These are phyloP conservation scores for Colletotrichum cordylinicola DNA, from an alignment of 2,329 filamentous ascomycete genomes.

Conservation along the genomic window DNA sequence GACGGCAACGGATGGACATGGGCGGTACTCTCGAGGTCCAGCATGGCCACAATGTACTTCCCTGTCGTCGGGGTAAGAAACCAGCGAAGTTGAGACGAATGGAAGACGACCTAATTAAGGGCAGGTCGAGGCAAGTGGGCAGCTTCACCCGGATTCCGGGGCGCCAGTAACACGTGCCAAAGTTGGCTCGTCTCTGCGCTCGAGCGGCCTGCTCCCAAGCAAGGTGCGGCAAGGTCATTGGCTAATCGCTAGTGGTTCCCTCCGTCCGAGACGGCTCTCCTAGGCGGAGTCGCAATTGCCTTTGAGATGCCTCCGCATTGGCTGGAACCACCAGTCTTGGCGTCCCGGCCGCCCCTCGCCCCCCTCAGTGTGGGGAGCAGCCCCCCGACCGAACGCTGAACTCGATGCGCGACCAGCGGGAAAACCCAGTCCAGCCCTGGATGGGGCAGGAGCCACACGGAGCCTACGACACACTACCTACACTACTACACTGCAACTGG, in stretches of 20 bases:
- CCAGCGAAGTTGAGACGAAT: background rate
- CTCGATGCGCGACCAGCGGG: slow-evolving; percentile 1
- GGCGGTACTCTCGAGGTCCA: background rate
- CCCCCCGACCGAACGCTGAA: slow-evolving; percentile 11
- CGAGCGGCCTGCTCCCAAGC: background rate
- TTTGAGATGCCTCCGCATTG: slow-evolving; percentile 20
- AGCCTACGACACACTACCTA: too few relatives aligned
- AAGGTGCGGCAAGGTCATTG: background rate
- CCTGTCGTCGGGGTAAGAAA: background rate
- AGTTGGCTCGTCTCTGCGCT: background rate
- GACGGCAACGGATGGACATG: background rate
- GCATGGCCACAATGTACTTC: background rate
- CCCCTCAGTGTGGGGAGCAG: slow-evolving; percentile 12
- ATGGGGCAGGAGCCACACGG: background rate
- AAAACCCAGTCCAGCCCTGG: background rate
- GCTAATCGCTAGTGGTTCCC: slow-evolving; percentile 18
- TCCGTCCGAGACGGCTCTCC: slow-evolving; percentile 22
- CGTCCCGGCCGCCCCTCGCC: slow-evolving; percentile 10
- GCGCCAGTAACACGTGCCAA: slow-evolving; percentile 14
- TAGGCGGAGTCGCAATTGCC: slow-evolving; percentile 14
- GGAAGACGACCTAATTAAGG: background rate
- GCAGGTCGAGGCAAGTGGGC: background rate
- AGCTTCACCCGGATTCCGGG: background rate
- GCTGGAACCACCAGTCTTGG: slow-evolving; percentile 15
- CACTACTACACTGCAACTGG: background rate